Evolutionary conservation across 2,329 filamentous ascomycete species (phyloP).

Genomic region (Trichoderma sp.): DNA sequence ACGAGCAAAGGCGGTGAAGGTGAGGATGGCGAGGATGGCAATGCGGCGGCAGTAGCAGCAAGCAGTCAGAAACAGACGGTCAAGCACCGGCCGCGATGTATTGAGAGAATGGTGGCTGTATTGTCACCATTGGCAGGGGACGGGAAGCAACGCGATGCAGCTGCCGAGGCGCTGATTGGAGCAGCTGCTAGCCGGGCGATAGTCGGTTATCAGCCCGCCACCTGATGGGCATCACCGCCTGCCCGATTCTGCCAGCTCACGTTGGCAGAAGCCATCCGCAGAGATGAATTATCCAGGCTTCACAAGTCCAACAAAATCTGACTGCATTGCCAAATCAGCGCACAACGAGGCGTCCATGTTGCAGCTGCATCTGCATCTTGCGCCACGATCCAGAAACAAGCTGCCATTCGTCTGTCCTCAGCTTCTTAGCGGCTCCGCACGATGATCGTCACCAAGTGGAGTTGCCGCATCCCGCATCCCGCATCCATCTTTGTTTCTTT

Average conservation of each 20-base stretch:
- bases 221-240: too few species aligned
- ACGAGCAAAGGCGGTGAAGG: too few species aligned
- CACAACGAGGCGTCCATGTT: neutral
- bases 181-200: too few species aligned
- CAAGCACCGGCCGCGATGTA: conserved; percentile 13
- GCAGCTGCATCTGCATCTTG: neutral
- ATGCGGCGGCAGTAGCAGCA: neutral
- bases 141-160: neutral
- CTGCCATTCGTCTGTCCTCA: neutral
- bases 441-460: neutral
- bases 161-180: conserved; percentile 1
- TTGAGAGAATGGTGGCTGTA: neutral
- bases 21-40: neutral
- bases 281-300: neutral
- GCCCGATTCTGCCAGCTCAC: neutral
- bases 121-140: neutral
- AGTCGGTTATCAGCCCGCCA: too few species aligned
- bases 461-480: neutral
- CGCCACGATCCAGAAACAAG: neutral
- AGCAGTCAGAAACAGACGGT: neutral
- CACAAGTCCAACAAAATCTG: neutral
- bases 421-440: conserved; percentile 3
- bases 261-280: neutral
- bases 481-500: too few species aligned
- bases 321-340: conserved; percentile 4